Base-by-base conservation (phyloP, 2,329 filamentous ascomycete genomes). In the Mollisia scopiformis region DNA sequence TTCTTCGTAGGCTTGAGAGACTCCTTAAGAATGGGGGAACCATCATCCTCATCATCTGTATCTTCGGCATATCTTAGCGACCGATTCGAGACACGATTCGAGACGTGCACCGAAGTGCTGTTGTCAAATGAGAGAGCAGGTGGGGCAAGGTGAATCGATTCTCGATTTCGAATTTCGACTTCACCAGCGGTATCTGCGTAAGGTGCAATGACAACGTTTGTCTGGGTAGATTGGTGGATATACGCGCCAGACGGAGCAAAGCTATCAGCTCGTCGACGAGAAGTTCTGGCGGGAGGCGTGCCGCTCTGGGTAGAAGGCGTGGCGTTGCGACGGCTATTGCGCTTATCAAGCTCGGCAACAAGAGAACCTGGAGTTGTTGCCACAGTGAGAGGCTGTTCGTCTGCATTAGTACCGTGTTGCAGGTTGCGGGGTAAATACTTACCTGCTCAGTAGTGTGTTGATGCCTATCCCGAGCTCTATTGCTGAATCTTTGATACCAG, bases 401-500 rank as follows among this genome's bases (percentile, higher is more conserved):
- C 39, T 43, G n/a, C 13, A 43, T 43, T 21, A 43, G 39, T 23
- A 21, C 23, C n/a, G n/a, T 21, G 5, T 3, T 19, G 23, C 11
- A 43, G 23, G 6, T 23, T 21, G n/a, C n/a, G 6, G 3, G 16
- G 3, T 7, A 47, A 27, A 25, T 11, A 47, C 43, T 27, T 47
- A 47, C 49, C 49, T 33, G 31, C 19, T 56, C 21, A 11, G 27
- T 6, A 31, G 50, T 52, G 6, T 41, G 39, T 19, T 55, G 50
- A 21, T 43, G 30, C 14, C 59, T 41, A 2, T 28, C 14, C 8
- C 30, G 25, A 10, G 59, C 59, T 21, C 51, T 23, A 6, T 21
- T 5, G 23, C 55, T 39, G 23, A 55, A 33, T n/a, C 46, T 55
- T 25, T 58, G 59, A 33, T 58, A 55, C 3, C 23, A 56, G 25